A percentile compares a stretch with the other conserved stretches of the same genome.
Evolutionary conservation across 805 yeast genomes (phyloP).

Genomic region (Metschnikowia dekortorum): DNA sequence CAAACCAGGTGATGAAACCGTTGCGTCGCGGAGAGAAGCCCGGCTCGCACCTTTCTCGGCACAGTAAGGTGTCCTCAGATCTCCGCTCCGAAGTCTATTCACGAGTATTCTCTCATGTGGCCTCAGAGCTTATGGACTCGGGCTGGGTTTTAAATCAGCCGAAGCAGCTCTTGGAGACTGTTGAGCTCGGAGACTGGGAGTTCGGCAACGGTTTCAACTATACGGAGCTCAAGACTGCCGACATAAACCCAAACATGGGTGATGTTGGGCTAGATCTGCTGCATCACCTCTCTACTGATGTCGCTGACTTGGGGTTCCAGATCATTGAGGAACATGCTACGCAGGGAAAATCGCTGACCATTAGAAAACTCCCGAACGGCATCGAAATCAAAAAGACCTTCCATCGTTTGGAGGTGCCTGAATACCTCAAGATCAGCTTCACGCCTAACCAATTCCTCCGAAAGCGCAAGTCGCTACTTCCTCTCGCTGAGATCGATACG

Average conservation of each 20-base stretch:
- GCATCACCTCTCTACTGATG: not conserved
- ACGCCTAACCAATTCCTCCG: constrained; percentile 4
- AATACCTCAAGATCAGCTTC: not conserved
- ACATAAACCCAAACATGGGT: not conserved
- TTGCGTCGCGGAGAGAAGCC: not conserved
- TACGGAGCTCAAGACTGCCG: not conserved
- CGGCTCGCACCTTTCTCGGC: not conserved
- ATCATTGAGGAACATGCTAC: not conserved
- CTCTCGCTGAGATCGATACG: not conserved
- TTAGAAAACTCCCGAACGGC: not conserved
- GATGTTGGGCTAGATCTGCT: not conserved
- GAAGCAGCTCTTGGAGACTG: not conserved
- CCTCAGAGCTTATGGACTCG: not conserved
- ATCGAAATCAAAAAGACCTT: not conserved
- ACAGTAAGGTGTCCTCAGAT: not conserved
- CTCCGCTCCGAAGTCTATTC: constrained; percentile 1
- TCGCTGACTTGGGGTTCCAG: not conserved
- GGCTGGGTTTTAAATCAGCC: not conserved
- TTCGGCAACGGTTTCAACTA: not conserved
- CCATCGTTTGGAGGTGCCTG: not conserved
- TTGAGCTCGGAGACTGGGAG: not conserved
- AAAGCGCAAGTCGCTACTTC: not conserved
- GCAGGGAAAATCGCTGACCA: not conserved
- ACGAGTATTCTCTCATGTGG: not conserved
- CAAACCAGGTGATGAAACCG: not conserved